These are phyloP conservation scores for Mycena vulgaris DNA, from an alignment of 768 basidiomycete genomes.

Conservation along the genomic window DNA sequence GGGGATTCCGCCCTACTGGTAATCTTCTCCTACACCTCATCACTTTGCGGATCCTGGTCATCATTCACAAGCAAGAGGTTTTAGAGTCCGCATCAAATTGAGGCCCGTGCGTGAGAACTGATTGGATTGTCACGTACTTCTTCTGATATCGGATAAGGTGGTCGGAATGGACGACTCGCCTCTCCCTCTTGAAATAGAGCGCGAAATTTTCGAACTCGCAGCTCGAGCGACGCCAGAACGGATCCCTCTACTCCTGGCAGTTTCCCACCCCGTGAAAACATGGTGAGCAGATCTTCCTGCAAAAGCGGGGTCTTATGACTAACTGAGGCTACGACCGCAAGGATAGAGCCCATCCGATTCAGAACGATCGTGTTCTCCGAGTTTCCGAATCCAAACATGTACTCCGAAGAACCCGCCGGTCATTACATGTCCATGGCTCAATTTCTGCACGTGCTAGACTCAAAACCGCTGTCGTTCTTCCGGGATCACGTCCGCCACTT, in stretches of 20 bases:
- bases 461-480: not conserved
- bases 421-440: not conserved
- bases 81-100: too few species aligned
- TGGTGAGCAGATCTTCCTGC: not conserved
- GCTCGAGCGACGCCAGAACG: not conserved
- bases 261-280: not conserved
- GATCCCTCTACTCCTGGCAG: not conserved
- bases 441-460: not conserved
- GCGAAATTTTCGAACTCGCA: not conserved
- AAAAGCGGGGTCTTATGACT: not conserved
- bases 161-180: too few species aligned
- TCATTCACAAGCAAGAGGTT: too few species aligned
- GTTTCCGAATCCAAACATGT: not conserved
- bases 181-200: not conserved
- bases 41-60: too few species aligned
- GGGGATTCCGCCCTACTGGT: too few species aligned
- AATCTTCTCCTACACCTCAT: too few species aligned
- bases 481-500: not conserved
- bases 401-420: not conserved
- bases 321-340: not conserved
- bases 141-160: too few species aligned
- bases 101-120: too few species aligned
- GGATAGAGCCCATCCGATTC: not conserved
- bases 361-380: not conserved
- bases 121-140: too few species aligned